Conservation (phyloP, 139 green algal species). For the Volvox reticuliferus region DNA sequence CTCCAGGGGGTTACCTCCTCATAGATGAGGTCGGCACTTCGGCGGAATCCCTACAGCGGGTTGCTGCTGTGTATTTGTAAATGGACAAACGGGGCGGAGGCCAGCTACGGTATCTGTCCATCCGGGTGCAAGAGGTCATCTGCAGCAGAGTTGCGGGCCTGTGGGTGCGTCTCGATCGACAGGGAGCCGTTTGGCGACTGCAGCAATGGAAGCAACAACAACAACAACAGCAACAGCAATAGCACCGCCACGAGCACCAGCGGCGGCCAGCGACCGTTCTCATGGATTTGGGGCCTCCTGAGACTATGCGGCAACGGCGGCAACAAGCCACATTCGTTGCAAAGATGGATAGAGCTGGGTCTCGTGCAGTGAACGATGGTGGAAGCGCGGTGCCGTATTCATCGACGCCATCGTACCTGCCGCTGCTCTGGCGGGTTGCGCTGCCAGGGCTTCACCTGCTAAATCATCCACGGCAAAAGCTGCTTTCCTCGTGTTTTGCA, state of each 20-base stretch:
- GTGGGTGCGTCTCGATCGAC: too few species aligned
- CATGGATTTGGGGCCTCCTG: neutral
- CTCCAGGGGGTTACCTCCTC: neutral
- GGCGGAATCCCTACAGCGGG: neutral
- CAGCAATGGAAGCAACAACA: too few species aligned
- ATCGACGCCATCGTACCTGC: neutral
- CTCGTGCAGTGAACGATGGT: too few species aligned
- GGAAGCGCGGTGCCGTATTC: too few species aligned
- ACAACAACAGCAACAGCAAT: too few species aligned
- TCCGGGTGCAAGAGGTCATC: too few species aligned
- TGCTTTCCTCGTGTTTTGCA: too few species aligned
- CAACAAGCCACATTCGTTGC: neutral
- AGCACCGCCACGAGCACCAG: neutral
- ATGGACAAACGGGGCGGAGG: too few species aligned
- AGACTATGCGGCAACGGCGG: neutral
- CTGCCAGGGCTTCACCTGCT: conserved; percentile 7
- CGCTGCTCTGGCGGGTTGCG: neutral
- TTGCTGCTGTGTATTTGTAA: neutral
- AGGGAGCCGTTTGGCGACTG: too few species aligned
- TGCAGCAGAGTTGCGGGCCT: too few species aligned
- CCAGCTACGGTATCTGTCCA: too few species aligned
- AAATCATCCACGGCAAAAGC: neutral
- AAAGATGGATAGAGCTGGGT: neutral
- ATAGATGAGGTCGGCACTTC: neutral
- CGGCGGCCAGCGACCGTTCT: neutral